Evolutionary conservation across 2,329 filamentous ascomycete species (phyloP).

Genomic region (Lachnellula subtilissima): DNA sequence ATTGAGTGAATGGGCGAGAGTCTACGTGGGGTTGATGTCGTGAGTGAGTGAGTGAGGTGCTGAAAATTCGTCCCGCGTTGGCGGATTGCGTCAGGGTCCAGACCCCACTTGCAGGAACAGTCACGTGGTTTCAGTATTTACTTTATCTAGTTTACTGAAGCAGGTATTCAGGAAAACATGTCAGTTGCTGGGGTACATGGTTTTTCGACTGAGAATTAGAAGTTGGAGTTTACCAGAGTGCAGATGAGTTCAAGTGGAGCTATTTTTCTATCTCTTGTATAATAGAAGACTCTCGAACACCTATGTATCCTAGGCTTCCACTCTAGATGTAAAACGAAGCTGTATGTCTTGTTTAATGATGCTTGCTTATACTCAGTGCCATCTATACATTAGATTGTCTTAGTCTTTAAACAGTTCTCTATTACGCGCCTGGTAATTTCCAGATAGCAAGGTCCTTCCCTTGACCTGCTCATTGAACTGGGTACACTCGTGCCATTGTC

Average conservation of each 20-base stretch:
- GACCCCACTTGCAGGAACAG: too few relatives aligned
- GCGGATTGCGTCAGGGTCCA: not conserved
- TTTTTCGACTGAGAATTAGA: not conserved
- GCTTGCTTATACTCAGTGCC: not conserved
- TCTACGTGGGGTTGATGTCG: too few relatives aligned
- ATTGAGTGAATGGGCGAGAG: not conserved
- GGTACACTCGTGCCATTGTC: constrained; percentile 24
- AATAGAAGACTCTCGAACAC: too few relatives aligned
- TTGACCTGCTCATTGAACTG: constrained; percentile 8
- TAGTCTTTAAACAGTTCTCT: not conserved
- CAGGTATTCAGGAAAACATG: too few relatives aligned
- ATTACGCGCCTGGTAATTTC: not conserved
- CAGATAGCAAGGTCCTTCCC: not conserved
- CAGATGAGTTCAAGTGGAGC: not conserved
- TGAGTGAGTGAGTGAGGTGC: too few relatives aligned
- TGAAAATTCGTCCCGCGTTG: too few relatives aligned
- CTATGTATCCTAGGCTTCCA: not conserved
- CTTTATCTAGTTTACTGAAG: too few relatives aligned
- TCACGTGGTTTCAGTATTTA: too few relatives aligned
- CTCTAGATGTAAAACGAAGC: not conserved
- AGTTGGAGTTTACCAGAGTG: too few relatives aligned
- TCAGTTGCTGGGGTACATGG: not conserved
- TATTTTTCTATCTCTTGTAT: too few relatives aligned
- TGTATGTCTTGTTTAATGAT: too few relatives aligned
- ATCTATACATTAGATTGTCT: not conserved